These are phyloP conservation scores for Penicillium psychrosexuale DNA, from an alignment of 2,329 filamentous ascomycete species.

Conservation along the genomic window DNA sequence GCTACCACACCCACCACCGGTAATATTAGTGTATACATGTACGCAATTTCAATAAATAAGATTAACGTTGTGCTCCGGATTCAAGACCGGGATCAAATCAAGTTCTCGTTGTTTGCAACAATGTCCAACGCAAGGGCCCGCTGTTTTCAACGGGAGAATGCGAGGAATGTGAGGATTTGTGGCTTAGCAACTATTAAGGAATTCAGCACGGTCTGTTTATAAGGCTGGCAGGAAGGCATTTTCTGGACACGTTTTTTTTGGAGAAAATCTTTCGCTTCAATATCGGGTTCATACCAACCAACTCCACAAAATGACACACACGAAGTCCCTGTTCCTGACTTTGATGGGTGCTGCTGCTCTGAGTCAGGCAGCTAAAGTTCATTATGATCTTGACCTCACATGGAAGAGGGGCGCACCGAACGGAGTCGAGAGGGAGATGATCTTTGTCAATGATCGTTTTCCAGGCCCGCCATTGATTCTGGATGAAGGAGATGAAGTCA, in stretches of 20 bases:
- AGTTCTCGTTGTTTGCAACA: background rate
- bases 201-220: background rate
- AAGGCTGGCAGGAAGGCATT: background rate
- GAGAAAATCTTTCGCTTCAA: background rate
- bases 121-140: background rate
- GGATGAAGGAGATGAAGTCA: constrained; percentile 14
- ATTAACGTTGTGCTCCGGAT: background rate
- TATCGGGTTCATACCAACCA: background rate
- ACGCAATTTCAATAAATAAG: background rate
- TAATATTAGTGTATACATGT: background rate
- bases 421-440: constrained; percentile 2
- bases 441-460: constrained; percentile 15
- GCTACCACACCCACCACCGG: too few relatives aligned
- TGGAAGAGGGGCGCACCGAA: background rate
- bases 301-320: background rate
- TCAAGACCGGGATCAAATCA: background rate
- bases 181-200: background rate
- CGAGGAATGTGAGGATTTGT: background rate
- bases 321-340: background rate
- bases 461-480: constrained; percentile 12
- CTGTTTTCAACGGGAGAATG: background rate
- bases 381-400: background rate
- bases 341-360: background rate
- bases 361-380: background rate
- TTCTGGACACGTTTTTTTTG: background rate